A percentile compares a stretch with the other conserved stretches of the same genome.
Conservation (phyloP, 108 stramenopile species). For the Tribonema minus region DNA sequence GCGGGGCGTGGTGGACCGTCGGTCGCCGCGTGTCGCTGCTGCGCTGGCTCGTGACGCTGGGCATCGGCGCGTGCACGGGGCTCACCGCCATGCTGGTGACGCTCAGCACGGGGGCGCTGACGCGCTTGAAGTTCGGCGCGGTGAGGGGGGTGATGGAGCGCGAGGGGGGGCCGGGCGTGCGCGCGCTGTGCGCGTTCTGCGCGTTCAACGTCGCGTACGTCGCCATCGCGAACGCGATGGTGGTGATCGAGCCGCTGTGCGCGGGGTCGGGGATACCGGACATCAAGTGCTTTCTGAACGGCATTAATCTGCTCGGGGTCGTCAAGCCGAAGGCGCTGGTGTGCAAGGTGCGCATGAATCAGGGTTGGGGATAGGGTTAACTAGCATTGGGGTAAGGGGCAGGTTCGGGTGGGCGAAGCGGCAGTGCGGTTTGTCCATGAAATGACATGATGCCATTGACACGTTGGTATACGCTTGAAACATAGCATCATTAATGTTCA, state of each 20-base stretch:
- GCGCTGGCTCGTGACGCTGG: constrained; percentile 26
- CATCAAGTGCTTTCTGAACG: constrained; percentile 94
- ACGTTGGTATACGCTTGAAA: too few species aligned
- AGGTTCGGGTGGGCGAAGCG: background rate
- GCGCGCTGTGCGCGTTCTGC: background rate
- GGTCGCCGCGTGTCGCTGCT: constrained; percentile 13
- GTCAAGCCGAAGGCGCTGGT: constrained; percentile 62
- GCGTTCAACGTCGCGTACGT: constrained; percentile 75
- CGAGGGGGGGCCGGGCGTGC: background rate
- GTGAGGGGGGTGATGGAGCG: constrained; percentile 1
- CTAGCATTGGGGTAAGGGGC: background rate
- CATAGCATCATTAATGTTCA: too few species aligned
- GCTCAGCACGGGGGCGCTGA: constrained; percentile 6
- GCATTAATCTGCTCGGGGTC: constrained; percentile 57
- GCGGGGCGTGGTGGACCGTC: constrained; percentile 23
- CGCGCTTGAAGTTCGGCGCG: constrained; percentile 7
- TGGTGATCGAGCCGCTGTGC: constrained; percentile 78
- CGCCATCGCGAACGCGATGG: constrained; percentile 69
- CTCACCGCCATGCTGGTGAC: constrained; percentile 29
- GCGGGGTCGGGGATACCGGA: constrained; percentile 95
- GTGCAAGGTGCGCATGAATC: background rate
- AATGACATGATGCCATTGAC: too few species aligned
- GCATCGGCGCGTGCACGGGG: constrained; percentile 18
- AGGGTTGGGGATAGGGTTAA: background rate
- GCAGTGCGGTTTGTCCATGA: too few species aligned